These are phyloP conservation scores for Clonostachys solani DNA, from an alignment of 2,329 filamentous ascomycete genomes.

Conservation along the genomic window DNA sequence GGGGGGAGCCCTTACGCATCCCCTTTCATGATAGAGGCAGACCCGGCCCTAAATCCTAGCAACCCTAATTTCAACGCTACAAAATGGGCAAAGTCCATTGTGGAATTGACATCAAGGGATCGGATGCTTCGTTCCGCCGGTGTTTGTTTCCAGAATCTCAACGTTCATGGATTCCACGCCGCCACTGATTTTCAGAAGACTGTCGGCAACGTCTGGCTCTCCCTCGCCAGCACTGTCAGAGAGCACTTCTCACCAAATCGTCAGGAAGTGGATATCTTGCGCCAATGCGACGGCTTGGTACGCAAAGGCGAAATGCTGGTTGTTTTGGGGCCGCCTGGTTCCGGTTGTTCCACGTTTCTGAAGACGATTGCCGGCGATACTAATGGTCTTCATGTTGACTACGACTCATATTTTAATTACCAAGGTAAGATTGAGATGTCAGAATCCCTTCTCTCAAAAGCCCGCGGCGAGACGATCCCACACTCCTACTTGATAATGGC, in stretches of 20 bases:
- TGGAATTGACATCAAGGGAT: too few species aligned
- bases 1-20: too few species aligned
- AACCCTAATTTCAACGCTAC: conserved; percentile 45
- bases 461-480: too few species aligned
- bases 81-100: conserved; percentile 23
- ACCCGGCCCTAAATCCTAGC: conserved; percentile 19
- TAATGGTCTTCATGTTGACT: conserved; percentile 56
- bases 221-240: background rate
- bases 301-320: conserved; percentile 51
- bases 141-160: conserved; percentile 36
- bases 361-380: conserved; percentile 55
- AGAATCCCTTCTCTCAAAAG: too few species aligned
- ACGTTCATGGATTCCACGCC: conserved; percentile 33
- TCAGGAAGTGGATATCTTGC: conserved; percentile 39
- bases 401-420: conserved; percentile 58
- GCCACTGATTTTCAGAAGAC: conserved; percentile 36
- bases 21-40: too few species aligned
- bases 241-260: too few species aligned
- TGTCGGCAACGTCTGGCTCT: conserved; percentile 29
- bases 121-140: conserved; percentile 13
- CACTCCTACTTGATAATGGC: too few species aligned
- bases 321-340: conserved; percentile 48
- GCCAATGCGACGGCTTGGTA: conserved; percentile 45
- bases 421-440: conserved; percentile 31
- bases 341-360: conserved; percentile 62